Evolutionary conservation across 306 rosid species (phyloP), one percentile per base, ranked within the genome.

Genomic region (Pyrus communis): DNA sequence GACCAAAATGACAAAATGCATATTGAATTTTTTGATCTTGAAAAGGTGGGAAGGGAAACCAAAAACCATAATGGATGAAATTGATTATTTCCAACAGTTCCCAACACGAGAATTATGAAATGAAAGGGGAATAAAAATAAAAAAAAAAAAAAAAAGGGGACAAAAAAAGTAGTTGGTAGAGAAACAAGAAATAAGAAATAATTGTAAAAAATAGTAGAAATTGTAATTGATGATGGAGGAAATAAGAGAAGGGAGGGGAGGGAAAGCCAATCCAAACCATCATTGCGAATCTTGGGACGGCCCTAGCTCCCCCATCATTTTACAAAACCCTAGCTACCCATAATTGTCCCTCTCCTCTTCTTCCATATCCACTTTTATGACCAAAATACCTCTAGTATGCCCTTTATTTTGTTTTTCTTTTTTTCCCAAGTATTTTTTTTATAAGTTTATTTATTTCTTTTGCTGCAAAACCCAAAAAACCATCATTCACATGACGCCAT

Each of bases 201-300:
- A 49, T 49, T 49, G 55, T 18, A 49, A 40, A 40, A 40, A 40
- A 35, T 35, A 7, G 42, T 35, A 35, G 19, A 49, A 49, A 5
- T 49, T 49, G 89, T 71, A 86, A 85, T 88, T 80, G 86, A 86
- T 88, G 82, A 84, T 64, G 77, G 67, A 15, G 76, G 66, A 21
- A 64, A 61, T 40, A 77, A 51, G 80, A 76, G 65, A 82, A 84
- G 25, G 75, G 84, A 81, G 84, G 86, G 83, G 86, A 85, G 82
- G 91, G 73, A 89, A 86, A 93, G 87, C 98, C 98, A 92, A 96
- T 91, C 99, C 97, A 84, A 82, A 87, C 88, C 97, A 96, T 96
- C 90, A 96, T 96, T 96, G 98, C 98, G 96, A 85, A 96, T 92
- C 97, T 92, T 92, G 91, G 93, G 91, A 89, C 86, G 97, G 87